Evolutionary conservation across 805 yeast genomes (phyloP), one percentile per base, ranked within the genome.

Genomic region (Starmera dryadoides): DNA sequence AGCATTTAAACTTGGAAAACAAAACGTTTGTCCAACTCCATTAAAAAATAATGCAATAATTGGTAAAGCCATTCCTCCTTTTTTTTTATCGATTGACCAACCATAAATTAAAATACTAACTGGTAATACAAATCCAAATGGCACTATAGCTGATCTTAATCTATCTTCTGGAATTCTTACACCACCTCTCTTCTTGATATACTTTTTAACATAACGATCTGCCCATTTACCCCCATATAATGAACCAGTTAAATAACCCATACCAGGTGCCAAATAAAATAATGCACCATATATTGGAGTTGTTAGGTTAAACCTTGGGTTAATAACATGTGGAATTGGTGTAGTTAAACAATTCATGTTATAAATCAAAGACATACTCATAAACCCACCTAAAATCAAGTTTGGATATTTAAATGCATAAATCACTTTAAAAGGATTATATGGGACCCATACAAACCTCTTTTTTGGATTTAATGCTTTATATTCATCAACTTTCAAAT

Each of bases 261-360:
- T n/a, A 1, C 81, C 81, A 0, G 81, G 80, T 4, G 81, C 71
- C 6, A 77, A 50, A 46, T 76, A 77, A 47, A 77, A 75, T 17
- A 77, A 52, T 0, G 77, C 69, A 31, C 77, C 73, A 41, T 63
- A 64, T 2, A 77, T 49, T 0, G 82, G 81, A 16, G 64, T 49
- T 0, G 60, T 60, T 23, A 77, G 53, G 33, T 69, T 48, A 56
- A 75, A 77, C 40, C 81, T 50, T 4, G 81, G 81, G 46, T 75
- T 74, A 38, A 77, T 66, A 9, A 76, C 76, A 33, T 68, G 63
- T 45, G 80, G 53, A 33, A 77, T 75, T 1, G 82, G 82, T 0
- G 81, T 76, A 37, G 73, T 53, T 16, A 75, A 46, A 4, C 65
- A 53, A 47, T 69, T 74, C 81, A 75, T 75, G 44, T 66, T 69